phyloP scores from a whole-genome alignment of 306 rosid species.

The Vigna mungo region DNA sequence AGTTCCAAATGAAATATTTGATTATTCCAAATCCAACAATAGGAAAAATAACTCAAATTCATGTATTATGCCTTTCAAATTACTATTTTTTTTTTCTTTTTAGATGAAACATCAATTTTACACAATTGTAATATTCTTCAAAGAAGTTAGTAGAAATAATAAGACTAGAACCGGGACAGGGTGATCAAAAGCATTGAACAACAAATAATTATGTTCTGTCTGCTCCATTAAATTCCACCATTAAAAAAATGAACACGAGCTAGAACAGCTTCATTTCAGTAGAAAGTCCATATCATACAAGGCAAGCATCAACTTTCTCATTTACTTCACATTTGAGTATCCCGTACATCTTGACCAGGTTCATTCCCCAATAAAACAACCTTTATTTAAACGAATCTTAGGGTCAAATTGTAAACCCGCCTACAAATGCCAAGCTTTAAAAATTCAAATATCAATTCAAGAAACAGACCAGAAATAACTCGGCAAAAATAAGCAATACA shows the following conservation, averaged over 20 bases:
- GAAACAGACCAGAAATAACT: neutral
- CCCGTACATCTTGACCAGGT: neutral
- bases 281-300: conserved; percentile 5
- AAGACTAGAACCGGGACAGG: neutral
- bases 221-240: neutral
- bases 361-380: neutral
- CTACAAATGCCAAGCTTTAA: conserved; percentile 5
- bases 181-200: conserved; percentile 26
- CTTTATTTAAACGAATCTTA: neutral
- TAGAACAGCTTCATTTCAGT: conserved; percentile 15
- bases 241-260: neutral
- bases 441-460: conserved; percentile 10
- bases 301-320: neutral
- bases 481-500: neutral
- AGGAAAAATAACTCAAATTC: conserved; percentile 28
- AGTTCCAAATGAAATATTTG: conserved; percentile 45
- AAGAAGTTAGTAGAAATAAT: conserved; percentile 37
- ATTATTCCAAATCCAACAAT: conserved; percentile 39
- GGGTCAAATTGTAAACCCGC: neutral
- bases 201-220: neutral
- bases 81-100: conserved; percentile 16
- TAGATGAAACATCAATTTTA: conserved; percentile 16
- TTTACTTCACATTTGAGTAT: neutral
- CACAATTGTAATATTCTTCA: conserved; percentile 15
- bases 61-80: conserved; percentile 13